A percentile compares a stretch with the other conserved stretches of the same genome.
Conservation (phyloP, 768 basidiomycete species). For the Boletus sensibilis region DNA sequence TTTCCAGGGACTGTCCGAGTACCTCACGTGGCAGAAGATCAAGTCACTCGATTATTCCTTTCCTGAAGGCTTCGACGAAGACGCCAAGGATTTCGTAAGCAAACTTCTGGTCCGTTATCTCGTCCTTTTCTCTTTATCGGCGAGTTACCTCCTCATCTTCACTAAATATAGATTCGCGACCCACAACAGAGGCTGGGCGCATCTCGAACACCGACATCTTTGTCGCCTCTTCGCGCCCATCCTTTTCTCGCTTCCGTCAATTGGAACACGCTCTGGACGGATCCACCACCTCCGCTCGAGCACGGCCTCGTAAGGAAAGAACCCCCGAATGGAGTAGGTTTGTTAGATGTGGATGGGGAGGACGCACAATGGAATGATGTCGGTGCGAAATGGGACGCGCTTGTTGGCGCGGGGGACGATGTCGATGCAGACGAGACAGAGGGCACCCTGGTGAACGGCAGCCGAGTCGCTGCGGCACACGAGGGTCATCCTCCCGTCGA, state of each 20-base stretch:
- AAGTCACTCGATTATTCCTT: constrained; percentile 84
- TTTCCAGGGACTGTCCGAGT: constrained; percentile 89
- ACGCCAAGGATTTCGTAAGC: constrained; percentile 78
- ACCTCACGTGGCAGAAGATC: constrained; percentile 94
- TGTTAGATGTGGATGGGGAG: constrained; percentile 29
- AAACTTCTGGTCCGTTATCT: constrained; percentile 58
- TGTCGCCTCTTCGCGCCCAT: constrained; percentile 54
- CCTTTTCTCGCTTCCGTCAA: constrained; percentile 57
- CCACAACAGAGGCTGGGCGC: constrained; percentile 62
- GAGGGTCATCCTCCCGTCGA: neutral
- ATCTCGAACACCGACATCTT: constrained; percentile 36
- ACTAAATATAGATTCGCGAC: constrained; percentile 50
- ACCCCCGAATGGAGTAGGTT: constrained; percentile 12
- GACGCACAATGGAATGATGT: constrained; percentile 50
- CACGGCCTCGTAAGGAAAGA: constrained; percentile 57
- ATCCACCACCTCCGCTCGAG: constrained; percentile 56
- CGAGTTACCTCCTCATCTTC: neutral
- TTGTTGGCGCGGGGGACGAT: constrained; percentile 35
- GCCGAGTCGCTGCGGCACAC: neutral
- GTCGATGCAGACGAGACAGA: constrained; percentile 18
- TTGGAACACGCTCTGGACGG: constrained; percentile 68
- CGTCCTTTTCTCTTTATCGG: neutral
- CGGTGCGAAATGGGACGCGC: constrained; percentile 52
- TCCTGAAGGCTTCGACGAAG: constrained; percentile 79
- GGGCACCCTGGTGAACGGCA: constrained; percentile 2